Base-by-base conservation (phyloP, 192 early-diverging fungal species). In the Phycomyces nitens region DNA sequence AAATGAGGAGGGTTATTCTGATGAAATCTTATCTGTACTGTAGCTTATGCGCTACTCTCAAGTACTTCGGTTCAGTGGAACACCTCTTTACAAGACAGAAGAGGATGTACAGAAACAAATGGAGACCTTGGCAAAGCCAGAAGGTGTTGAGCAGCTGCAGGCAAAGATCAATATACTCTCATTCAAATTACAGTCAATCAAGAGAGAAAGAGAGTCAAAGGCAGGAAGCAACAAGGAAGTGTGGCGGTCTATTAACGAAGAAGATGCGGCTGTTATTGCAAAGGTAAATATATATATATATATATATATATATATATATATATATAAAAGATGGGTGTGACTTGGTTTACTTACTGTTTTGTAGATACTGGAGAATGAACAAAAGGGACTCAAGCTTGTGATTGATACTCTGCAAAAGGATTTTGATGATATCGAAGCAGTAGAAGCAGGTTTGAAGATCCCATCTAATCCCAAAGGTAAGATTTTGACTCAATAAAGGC, bases 11-110 rank as follows among this genome's bases (percentile, higher is more conserved):
- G n/a, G 29, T 10, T 15, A 15, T 58, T 29, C 43, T 53, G 24
- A 42, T 53, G 18, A 44, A 18, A 47, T 18, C 8, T 26, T 20
- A 26, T 14, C n/a, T 51, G n/a, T 38, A 21, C 21, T n/a, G 40
- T 66, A 94, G 87, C 78, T 98, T 41, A 91, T 97, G 89, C 92
- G 88, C 66, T 73, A 82, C 42, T 82, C 94, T 22, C 92, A 97
- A 79, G 70, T 97, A 12, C 73, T 97, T 60, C 81, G 92, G 22
- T 87, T 91, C 53, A 84, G 86, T 29, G 94, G 94, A 0, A 89
- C 89, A 66, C 86, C 90, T 9, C 79, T 97, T 44, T 80, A 85
- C 6, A 76, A 77, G n/a, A 90, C 93, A 53, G 96, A 98, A 72
- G 92, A 94, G 66, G 51, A 76, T 27, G 76, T 95, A 38, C 68